Evolutionary conservation across 2,329 filamentous ascomycete species (phyloP).

Genomic region (Penicillium palitans): DNA sequence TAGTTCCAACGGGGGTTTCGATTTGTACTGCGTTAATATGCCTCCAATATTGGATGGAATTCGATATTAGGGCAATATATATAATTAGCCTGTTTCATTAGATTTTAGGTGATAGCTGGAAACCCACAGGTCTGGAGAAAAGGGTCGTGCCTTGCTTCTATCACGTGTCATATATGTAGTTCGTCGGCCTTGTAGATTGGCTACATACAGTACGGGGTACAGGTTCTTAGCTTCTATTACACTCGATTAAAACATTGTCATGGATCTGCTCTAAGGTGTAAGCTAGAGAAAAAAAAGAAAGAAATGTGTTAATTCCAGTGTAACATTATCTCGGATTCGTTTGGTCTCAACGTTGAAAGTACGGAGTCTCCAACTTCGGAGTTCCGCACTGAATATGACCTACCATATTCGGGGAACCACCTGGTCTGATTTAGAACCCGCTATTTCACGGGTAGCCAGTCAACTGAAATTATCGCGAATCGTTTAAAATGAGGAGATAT

Average conservation of each 20-base stretch:
- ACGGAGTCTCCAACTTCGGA: background rate
- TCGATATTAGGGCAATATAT: background rate
- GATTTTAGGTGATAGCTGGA: background rate
- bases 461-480: background rate
- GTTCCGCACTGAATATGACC: background rate
- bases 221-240: background rate
- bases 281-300: background rate
- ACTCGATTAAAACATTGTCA: background rate
- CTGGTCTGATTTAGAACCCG: background rate
- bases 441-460: background rate
- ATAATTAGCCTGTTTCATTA: background rate
- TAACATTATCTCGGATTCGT: background rate
- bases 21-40: background rate
- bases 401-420: background rate
- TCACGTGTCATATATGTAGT: background rate
- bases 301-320: background rate
- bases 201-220: too few relatives aligned
- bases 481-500: background rate
- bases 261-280: background rate
- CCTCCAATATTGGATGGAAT: background rate
- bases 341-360: background rate
- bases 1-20: constrained; percentile 1
- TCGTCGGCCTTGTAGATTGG: background rate
- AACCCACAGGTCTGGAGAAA: background rate
- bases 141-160: background rate